phyloP scores from a whole-genome alignment of 2,329 filamentous ascomycete species.

The Teratosphaeria epicoccoides region DNA sequence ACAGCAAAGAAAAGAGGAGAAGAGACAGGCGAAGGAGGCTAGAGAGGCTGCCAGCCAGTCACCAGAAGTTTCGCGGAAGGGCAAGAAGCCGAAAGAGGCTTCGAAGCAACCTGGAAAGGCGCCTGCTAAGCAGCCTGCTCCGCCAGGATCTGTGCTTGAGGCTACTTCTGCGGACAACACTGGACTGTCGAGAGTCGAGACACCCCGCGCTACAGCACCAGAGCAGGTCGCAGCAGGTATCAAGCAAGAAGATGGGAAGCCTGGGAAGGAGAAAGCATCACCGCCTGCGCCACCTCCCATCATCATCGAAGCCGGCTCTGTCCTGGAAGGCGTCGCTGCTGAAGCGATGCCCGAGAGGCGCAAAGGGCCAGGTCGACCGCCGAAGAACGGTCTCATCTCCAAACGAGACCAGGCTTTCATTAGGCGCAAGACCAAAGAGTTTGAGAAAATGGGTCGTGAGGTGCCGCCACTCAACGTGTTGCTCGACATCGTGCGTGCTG shows the following conservation, averaged over 20 bases:
- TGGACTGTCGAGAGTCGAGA: background rate
- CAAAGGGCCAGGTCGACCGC: constrained; percentile 67
- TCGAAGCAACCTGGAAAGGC: constrained; percentile 2
- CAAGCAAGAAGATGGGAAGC: background rate
- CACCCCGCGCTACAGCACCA: background rate
- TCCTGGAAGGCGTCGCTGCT: constrained; percentile 21
- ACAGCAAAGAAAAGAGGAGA: constrained; percentile 6
- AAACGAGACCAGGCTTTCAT: constrained; percentile 49
- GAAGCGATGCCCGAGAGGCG: constrained; percentile 47
- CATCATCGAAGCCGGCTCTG: constrained; percentile 20
- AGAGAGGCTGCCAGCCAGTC: background rate
- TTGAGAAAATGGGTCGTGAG: constrained; percentile 22
- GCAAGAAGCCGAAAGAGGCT: constrained; percentile 12
- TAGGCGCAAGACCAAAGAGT: constrained; percentile 27
- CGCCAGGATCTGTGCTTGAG: background rate
- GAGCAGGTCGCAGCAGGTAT: background rate
- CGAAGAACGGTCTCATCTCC: constrained; percentile 75
- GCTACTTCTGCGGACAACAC: background rate
- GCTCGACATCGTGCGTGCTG: constrained; percentile 24
- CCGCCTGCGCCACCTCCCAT: constrained; percentile 9
- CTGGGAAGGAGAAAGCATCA: constrained; percentile 3
- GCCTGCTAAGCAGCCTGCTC: background rate
- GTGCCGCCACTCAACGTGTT: constrained; percentile 21
- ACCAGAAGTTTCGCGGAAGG: constrained; percentile 10
- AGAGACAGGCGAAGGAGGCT: constrained; percentile 1